Base-by-base conservation (phyloP, 1,284 basidiomycete species). In the Malassezia cuniculi region DNA sequence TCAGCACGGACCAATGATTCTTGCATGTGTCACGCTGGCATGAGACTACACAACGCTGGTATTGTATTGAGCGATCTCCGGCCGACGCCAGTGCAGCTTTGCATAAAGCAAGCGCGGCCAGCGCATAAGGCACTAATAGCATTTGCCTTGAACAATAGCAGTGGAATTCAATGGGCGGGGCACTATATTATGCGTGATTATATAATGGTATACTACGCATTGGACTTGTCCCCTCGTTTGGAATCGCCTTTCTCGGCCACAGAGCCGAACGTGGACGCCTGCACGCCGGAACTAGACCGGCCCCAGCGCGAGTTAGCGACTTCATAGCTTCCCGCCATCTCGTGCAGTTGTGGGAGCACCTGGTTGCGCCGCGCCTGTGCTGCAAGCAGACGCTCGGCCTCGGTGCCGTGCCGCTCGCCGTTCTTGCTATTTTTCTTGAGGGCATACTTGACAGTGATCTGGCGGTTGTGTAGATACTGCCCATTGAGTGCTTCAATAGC, bases 351-450 rank as follows among this genome's bases (percentile, higher is more conserved):
- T 4, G 85, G 84, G 2, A 86, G 72, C 1, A 83, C 83, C 51
- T 86, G 86, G 69, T 90, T 87, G 69, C 90, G 90, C 56, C 86
- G 78, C 27, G 93, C 90, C 69, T 95, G 87, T 2, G 85, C 80
- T 2, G 90, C 87, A 51, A 97, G 77, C 31, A 95, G 75, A 46
- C 90, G 80, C 70, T 97, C 90, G 2, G 93, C 89, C 15, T 82
- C 75, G 4, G 89, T 93, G 25, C 90, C 93, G 61, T 97, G 93
- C 12, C 89, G 77, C 69, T 97, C 90, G n/a, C 60, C 60, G n/a
- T 89, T 87, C 69, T 95, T 94, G 39, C 85, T 85, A 59, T 97
- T 93, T 72, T 95, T 95, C 70, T 95, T 95, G 76, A 94, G 90
- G 4, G 90, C 90, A 66, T 93, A 95, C 68, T 90, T 85, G 11